Evolutionary conservation across 768 basidiomycete genomes (phyloP), one percentile per base, ranked within the genome.

Genomic region (Russula griseocarnosa): DNA sequence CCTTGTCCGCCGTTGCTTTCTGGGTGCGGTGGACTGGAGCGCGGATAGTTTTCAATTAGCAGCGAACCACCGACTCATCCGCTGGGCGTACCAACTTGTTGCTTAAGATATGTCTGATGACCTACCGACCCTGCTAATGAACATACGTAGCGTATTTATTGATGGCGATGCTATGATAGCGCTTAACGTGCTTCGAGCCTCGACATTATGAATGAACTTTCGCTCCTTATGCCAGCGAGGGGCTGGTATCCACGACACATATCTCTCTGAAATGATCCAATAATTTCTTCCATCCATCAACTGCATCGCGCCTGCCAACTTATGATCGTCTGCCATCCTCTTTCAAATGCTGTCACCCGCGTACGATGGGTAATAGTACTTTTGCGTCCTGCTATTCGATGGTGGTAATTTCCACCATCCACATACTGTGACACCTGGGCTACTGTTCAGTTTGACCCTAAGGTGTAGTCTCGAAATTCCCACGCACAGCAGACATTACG

Each of bases 1-100:
- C 82, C 66, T 77, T 93, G 16, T 61, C 72, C 1, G 63, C 79
- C 16, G 82, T 88, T 42, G 83, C 79, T 7, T 70, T 69, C 51
- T 92, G 83, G 75, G 76, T 83, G 9, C 83, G 85, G 84, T 88
- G 81, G 80, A 80, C 83, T 53, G 81, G 77, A 14, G 75, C 88
- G 67, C 84, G 44, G 38, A 28, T 69, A 26, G 38, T 69, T 54
- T 67, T 67, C 60, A 56, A 67, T 36, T 67, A 54, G 50, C 20
- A 3, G 20, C 26, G 6, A n/a, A 55, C 38, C 24, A 11, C 42
- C 13, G 6, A 10, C 50, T 47, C 46, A 9, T 14, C 5, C 44
- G 52, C 60, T 44, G 11, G 24, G 42, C 34, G 13, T 14, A 26
- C 34, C 30, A 30, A n/a, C 38, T 40, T 40, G 55, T 20, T 50